phyloP scores from a whole-genome alignment of 2,329 filamentous ascomycete genomes.

The Claviceps quebecensis region DNA sequence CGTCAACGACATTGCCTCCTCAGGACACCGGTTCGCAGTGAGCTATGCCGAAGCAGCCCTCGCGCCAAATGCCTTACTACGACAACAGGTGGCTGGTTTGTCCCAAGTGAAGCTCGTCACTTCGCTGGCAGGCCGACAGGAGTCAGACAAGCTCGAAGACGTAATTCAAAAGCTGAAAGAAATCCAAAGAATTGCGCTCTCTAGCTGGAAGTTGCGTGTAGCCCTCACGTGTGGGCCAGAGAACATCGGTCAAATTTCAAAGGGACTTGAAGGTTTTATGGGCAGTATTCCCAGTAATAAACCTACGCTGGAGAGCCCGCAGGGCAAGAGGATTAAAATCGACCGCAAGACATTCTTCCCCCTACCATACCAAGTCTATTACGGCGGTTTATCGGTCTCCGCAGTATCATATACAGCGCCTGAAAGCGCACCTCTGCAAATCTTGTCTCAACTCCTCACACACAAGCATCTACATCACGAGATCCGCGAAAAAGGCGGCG shows the following conservation, averaged over 20 bases:
- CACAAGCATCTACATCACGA: slow-evolving; percentile 96
- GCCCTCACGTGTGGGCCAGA: slow-evolving; percentile 77
- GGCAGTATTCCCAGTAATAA: slow-evolving; percentile 12
- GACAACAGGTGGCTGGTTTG: slow-evolving; percentile 80
- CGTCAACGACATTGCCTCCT: slow-evolving; percentile 80
- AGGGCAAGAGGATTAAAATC: slow-evolving; percentile 24
- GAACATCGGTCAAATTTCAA: slow-evolving; percentile 55
- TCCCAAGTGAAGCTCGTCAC: slow-evolving; percentile 79
- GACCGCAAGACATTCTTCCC: slow-evolving; percentile 76
- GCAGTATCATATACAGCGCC: slow-evolving; percentile 71
- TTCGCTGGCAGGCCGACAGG: slow-evolving; percentile 57
- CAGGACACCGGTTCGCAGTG: slow-evolving; percentile 76
- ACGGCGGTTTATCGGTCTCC: slow-evolving; percentile 68
- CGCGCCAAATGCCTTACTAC: slow-evolving; percentile 54
- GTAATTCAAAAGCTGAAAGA: slow-evolving; percentile 72
- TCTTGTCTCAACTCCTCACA: slow-evolving; percentile 81
- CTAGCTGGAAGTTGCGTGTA: slow-evolving; percentile 54
- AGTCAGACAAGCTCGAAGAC: slow-evolving; percentile 55
- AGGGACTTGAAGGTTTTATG: slow-evolving; percentile 59
- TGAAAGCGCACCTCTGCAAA: slow-evolving; percentile 66
- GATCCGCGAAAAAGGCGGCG: slow-evolving; percentile 93
- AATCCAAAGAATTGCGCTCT: slow-evolving; percentile 68
- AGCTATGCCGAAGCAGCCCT: slow-evolving; percentile 71
- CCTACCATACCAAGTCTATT: slow-evolving; percentile 93
- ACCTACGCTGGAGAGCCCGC: slow-evolving; percentile 25